These are phyloP conservation scores for grape (Vitis vinifera) DNA, from an alignment of 164 flowering plant genomes.

Conservation along the genomic window DNA sequence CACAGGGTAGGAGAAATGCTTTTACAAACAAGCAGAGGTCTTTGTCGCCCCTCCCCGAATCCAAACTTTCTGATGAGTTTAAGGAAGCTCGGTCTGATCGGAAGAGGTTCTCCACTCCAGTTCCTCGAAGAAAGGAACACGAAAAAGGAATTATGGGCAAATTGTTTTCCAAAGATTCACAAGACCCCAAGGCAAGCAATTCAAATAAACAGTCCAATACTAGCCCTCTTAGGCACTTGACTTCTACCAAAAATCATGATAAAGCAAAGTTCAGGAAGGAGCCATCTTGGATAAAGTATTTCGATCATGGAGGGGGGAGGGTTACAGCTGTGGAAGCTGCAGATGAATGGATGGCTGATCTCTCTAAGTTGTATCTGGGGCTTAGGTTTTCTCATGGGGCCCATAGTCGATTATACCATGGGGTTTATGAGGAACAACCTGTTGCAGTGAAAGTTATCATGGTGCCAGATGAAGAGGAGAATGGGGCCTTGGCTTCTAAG, in stretches of 20 bases:
- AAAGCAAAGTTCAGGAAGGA: conserved; percentile 54
- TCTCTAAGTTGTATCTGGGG: conserved; percentile 72
- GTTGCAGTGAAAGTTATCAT: conserved; percentile 82
- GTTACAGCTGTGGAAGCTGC: conserved; percentile 66
- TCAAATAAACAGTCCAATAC: conserved; percentile 12
- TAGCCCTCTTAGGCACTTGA: conserved; percentile 42
- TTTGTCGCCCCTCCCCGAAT: conserved; percentile 55
- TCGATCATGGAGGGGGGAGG: conserved; percentile 73
- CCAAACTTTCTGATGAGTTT: conserved; percentile 55
- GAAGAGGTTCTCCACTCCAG: conserved; percentile 75
- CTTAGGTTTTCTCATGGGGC: conserved; percentile 81
- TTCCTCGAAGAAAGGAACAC: conserved; percentile 40
- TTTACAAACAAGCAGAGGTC: conserved; percentile 50
- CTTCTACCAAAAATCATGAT: conserved; percentile 36
- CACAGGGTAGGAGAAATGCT: conserved; percentile 18
- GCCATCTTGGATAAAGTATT: conserved; percentile 68
- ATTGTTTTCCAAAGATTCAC: conserved; percentile 28
- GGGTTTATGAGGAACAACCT: conserved; percentile 66
- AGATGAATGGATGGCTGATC: conserved; percentile 68
- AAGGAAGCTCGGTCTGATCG: conserved; percentile 62
- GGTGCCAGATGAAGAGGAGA: conserved; percentile 82
- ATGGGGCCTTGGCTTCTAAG: conserved; percentile 52
- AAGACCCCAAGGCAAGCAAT: conserved; percentile 14
- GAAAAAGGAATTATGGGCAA: conserved; percentile 40
- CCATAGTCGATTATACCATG: conserved; percentile 84